phyloP scores from a whole-genome alignment of 2,329 filamentous ascomycete species.

The Fusarium scirpi region DNA sequence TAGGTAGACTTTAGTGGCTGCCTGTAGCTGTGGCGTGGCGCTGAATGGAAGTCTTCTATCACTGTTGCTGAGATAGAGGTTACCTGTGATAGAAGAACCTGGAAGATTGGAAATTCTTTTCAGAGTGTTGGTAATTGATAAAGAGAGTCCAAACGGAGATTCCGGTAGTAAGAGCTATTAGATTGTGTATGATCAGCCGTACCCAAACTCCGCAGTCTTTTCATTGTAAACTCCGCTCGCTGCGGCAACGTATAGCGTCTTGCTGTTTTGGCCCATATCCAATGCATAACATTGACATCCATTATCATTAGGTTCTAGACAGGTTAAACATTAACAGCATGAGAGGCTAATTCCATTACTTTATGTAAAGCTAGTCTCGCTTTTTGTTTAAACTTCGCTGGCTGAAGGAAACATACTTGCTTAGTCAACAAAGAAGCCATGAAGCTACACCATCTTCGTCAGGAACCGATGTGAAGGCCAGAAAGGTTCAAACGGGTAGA shows the following conservation, averaged over 20 bases:
- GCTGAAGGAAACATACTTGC: background rate
- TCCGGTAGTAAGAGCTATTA: background rate
- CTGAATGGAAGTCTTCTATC: conserved; percentile 12
- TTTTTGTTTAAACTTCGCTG: background rate
- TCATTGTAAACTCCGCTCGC: conserved; percentile 34
- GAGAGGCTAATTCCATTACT: background rate
- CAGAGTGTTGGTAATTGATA: background rate
- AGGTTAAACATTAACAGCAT: background rate
- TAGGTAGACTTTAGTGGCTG: conserved; percentile 34
- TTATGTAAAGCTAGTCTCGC: no score
- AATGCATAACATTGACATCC: background rate
- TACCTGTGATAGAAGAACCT: conserved; percentile 25
- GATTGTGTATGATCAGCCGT: background rate
- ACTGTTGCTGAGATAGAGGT: background rate
- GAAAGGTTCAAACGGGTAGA: background rate
- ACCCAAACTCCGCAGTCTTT: conserved; percentile 30
- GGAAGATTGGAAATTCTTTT: conserved; percentile 14
- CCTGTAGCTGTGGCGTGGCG: conserved; percentile 40
- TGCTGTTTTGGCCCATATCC: background rate
- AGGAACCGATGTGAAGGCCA: background rate
- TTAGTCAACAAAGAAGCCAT: no score
- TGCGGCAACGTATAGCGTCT: conserved; percentile 11
- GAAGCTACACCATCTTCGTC: background rate
- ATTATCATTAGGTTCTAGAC: background rate
- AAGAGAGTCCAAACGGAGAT: background rate